Percentiles rank a stretch among this genome's conserved stretches.
Evolutionary conservation across 2,329 filamentous ascomycete species (phyloP).

Genomic region (Aspergillus aculeatus): DNA sequence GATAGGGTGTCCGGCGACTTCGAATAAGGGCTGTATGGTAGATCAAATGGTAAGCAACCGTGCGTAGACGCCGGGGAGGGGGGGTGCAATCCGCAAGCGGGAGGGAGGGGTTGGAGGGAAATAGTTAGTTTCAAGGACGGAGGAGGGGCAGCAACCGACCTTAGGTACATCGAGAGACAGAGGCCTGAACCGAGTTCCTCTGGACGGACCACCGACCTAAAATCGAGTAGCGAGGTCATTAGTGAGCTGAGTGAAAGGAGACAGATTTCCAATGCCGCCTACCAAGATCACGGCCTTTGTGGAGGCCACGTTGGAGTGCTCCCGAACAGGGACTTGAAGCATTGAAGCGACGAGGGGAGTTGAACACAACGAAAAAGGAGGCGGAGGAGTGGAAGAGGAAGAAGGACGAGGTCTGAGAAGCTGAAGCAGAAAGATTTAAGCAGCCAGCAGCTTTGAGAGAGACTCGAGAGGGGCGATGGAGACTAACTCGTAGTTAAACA

Average conservation of each 20-base stretch:
- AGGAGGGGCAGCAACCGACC: constrained; percentile 51
- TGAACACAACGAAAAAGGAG: background rate
- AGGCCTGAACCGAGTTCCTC: constrained; percentile 93
- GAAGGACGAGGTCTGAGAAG: background rate
- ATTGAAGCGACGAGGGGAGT: constrained; percentile 29
- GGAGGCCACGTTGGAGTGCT: constrained; percentile 51
- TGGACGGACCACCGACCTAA: constrained; percentile 89
- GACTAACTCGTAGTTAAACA: background rate
- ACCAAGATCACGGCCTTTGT: constrained; percentile 97
- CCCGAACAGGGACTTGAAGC: constrained; percentile 48
- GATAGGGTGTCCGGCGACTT: constrained; percentile 96
- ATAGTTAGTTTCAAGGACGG: background rate
- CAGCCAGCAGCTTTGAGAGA: background rate
- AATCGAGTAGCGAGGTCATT: constrained; percentile 29
- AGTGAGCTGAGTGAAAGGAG: constrained; percentile 7
- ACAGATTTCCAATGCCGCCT: constrained; percentile 32
- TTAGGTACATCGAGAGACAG: constrained; percentile 95
- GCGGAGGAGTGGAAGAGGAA: background rate
- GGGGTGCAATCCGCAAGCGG: constrained; percentile 3
- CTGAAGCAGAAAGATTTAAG: background rate
- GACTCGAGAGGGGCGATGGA: background rate
- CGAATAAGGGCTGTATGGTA: constrained; percentile 77
- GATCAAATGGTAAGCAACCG: constrained; percentile 1
- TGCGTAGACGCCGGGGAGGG: background rate
- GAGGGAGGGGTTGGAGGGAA: background rate